Evolutionary conservation across 106 monocot genomes (phyloP).

Genomic region (Chionographis japonica): DNA sequence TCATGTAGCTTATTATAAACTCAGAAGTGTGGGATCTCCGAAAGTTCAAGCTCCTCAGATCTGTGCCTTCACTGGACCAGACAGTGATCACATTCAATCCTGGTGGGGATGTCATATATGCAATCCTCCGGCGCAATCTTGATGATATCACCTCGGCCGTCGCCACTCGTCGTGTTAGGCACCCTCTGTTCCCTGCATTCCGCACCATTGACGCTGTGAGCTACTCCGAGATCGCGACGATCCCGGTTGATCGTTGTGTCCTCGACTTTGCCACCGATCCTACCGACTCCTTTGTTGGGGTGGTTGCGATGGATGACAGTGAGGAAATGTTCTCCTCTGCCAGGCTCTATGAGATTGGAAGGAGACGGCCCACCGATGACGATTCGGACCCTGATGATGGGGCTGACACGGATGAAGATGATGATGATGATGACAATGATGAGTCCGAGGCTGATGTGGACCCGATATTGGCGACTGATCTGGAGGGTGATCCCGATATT

Average conservation of each 20-base stretch:
- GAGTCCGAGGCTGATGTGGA: constrained; percentile 53
- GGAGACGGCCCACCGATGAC: constrained; percentile 78
- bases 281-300: constrained; percentile 70
- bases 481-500: constrained; percentile 42
- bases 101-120: constrained; percentile 85
- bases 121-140: constrained; percentile 84
- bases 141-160: constrained; percentile 85
- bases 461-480: constrained; percentile 32
- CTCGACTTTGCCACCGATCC: constrained; percentile 79
- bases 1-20: constrained; percentile 79
- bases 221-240: constrained; percentile 86
- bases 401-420: constrained; percentile 71
- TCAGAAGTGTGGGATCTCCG: constrained; percentile 99
- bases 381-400: constrained; percentile 95
- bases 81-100: constrained; percentile 79
- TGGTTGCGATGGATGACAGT: constrained; percentile 90
- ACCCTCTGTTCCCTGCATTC: constrained; percentile 86
- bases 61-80: constrained; percentile 87
- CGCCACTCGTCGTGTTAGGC: constrained; percentile 61
- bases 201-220: constrained; percentile 86
- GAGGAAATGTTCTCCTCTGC: constrained; percentile 90
- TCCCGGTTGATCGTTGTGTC: constrained; percentile 87
- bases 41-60: constrained; percentile 83
- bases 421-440: constrained; percentile 61
- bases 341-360: constrained; percentile 76